A percentile compares a stretch with the other conserved stretches of the same genome.
phyloP scores from a whole-genome alignment of 768 basidiomycete genomes.

The Leccinum incarnatum region DNA sequence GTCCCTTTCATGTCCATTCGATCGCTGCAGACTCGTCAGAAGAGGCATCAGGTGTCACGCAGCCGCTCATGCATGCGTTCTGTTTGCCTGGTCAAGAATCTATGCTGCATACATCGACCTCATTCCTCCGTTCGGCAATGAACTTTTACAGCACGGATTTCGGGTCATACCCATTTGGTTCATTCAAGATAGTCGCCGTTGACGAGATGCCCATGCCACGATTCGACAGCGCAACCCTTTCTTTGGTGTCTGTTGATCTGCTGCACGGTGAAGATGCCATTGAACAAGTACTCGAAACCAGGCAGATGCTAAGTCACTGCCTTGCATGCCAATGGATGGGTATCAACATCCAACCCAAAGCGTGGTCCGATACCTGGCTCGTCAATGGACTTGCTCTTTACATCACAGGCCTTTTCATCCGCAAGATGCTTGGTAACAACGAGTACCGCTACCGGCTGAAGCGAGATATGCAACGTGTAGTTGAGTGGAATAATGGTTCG shows the following conservation, averaged over 20 bases:
- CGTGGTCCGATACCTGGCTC: slow-evolving; percentile 95
- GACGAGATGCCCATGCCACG: slow-evolving; percentile 81
- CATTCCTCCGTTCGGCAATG: slow-evolving; percentile 86
- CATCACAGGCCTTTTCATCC: slow-evolving; percentile 83
- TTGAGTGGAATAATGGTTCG: slow-evolving; percentile 80
- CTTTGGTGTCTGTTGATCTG: slow-evolving; percentile 75
- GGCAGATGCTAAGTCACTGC: slow-evolving; percentile 82
- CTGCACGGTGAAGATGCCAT: slow-evolving; percentile 86
- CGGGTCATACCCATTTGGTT: slow-evolving; percentile 94
- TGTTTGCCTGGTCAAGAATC: slow-evolving; percentile 87
- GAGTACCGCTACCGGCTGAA: slow-evolving; percentile 94
- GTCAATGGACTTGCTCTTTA: slow-evolving; percentile 91
- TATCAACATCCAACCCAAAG: slow-evolving; percentile 91
- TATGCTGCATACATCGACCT: slow-evolving; percentile 64
- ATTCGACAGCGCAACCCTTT: slow-evolving; percentile 82
- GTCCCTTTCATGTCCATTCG: slow-evolving; percentile 81
- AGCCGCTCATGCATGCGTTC: slow-evolving; percentile 84
- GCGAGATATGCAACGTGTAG: slow-evolving; percentile 93
- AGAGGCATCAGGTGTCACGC: slow-evolving; percentile 59
- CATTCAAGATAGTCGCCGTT: slow-evolving; percentile 93
- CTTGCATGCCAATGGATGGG: slow-evolving; percentile 97
- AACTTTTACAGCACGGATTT: slow-evolving; percentile 88
- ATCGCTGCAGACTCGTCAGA: slow-evolving; percentile 65
- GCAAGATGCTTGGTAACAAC: slow-evolving; percentile 89
- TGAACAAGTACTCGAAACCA: slow-evolving; percentile 89